Base-by-base conservation (phyloP, 2,329 filamentous ascomycete species). In the Zalaria sp. region DNA sequence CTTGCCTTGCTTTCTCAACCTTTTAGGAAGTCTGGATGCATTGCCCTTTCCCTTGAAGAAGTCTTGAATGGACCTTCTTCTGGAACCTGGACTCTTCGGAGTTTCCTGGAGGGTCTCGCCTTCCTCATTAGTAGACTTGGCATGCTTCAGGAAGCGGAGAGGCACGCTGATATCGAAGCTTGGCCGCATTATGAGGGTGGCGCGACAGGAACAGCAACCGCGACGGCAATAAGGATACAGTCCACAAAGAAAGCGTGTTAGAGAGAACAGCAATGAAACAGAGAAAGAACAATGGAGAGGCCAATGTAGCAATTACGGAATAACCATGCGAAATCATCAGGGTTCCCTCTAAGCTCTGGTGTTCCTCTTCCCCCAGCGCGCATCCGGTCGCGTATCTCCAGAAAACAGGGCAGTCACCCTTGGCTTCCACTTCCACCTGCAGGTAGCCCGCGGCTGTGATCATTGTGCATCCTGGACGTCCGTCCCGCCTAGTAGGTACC, bases 31-130 rank as follows among this genome's bases (percentile, higher is more conserved):
- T 9, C 34, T 25, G 2, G 40, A 27, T 8, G 27, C 5, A 27
- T 32, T 32, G 29, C 2, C 29, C n/a, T n/a, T 32, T 32, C 7
- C 29, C n/a, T n/a, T 32, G 7, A 37, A 37, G 35, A 42, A 28
- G 9, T 42, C 35, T 34, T 35, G 35, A 18, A 42, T 28, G 10
- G 40, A 37, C 28, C 37, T 42, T 35, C 40, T 37, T 25, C 38
- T 42, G 9, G 35, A 38, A 25, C 32, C 31, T 41, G 25, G 39
- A 35, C 26, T 29, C 39, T 5, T 41, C 39, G 11, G 35, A 18
- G 35, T 18, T 18, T 18, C 18, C 18, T 18, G 18, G 18, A 18
- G 18, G 18, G 18, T 18, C 18, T 18, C 18, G 18, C 18, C 18
- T 18, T 18, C 18, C 18, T 18, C 5, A 38, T 25, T 8, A 9